These are phyloP conservation scores for Fusarium siculi DNA, from an alignment of 2,329 filamentous ascomycete genomes.

Conservation along the genomic window DNA sequence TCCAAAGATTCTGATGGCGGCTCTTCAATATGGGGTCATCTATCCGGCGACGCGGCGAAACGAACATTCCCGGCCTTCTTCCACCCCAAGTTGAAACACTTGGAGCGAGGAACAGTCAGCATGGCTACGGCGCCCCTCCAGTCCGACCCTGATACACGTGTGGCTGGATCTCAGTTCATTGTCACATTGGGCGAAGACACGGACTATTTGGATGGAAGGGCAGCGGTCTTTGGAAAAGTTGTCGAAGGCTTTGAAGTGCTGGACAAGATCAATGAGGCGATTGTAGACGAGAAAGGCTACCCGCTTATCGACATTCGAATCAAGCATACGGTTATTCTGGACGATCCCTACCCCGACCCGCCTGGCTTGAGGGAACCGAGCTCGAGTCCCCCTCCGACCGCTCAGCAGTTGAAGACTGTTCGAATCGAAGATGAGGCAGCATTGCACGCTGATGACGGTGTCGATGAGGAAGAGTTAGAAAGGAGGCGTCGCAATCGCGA, in stretches of 20 bases:
- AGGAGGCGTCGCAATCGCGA: conserved; percentile 86
- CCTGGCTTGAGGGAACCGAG: conserved; percentile 79
- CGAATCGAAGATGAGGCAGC: conserved; percentile 91
- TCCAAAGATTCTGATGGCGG: conserved; percentile 90
- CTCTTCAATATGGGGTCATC: conserved; percentile 88
- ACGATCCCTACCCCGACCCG: conserved; percentile 92
- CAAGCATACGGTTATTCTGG: conserved; percentile 89
- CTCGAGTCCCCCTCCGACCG: conserved; percentile 81
- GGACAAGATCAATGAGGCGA: conserved; percentile 91
- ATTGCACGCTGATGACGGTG: conserved; percentile 74
- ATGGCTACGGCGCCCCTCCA: conserved; percentile 91
- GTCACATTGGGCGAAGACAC: conserved; percentile 90
- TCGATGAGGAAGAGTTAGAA: conserved; percentile 83
- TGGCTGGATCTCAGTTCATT: conserved; percentile 93
- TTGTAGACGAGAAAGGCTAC: conserved; percentile 85
- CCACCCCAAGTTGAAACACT: conserved; percentile 87
- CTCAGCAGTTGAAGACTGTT: conserved; percentile 88
- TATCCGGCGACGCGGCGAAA: conserved; percentile 73
- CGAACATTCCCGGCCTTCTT: conserved; percentile 87
- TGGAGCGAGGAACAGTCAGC: conserved; percentile 90
- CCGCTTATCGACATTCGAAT: conserved; percentile 96
- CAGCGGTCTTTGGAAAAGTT: conserved; percentile 94
- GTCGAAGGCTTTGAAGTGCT: conserved; percentile 95
- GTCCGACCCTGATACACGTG: conserved; percentile 80
- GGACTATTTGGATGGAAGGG: conserved; percentile 91